A percentile compares a stretch with the other conserved stretches of the same genome.
Evolutionary conservation across 164 flowering plant genomes (phyloP).

Genomic region (Chimonanthus praecox): DNA sequence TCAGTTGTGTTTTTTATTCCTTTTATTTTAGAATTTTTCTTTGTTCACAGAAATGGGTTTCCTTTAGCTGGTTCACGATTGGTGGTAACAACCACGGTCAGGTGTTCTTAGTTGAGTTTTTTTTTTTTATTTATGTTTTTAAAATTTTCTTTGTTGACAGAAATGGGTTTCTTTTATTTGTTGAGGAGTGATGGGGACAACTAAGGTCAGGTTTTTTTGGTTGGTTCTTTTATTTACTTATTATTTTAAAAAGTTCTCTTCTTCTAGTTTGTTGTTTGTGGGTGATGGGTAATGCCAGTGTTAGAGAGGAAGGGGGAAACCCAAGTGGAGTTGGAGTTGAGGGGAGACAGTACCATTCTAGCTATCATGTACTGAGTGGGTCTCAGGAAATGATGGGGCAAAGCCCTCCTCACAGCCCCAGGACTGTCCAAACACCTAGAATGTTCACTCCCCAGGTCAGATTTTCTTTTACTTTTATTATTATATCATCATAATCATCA

Average conservation of each 20-base stretch:
- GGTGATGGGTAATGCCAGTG: constrained; percentile 81
- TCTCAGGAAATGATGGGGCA: constrained; percentile 52
- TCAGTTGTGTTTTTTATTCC: background rate
- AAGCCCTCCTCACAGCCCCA: constrained; percentile 72
- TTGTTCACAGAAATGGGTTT: constrained; percentile 3
- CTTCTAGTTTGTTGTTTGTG: background rate
- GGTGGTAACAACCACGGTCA: background rate
- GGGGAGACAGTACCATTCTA: constrained; percentile 16
- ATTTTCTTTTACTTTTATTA: background rate
- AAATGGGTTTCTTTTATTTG: background rate
- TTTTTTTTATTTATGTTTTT: background rate
- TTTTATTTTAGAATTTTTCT: constrained; percentile 9
- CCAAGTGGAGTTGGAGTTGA: constrained; percentile 28
- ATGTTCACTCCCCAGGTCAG: constrained; percentile 82
- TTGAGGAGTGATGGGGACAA: background rate
- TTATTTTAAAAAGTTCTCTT: background rate
- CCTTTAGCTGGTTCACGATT: background rate
- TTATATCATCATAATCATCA: background rate
- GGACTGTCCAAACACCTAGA: constrained; percentile 56
- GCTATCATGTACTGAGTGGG: constrained; percentile 24
- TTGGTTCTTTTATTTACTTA: background rate
- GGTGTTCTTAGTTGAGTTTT: background rate
- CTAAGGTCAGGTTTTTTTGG: background rate
- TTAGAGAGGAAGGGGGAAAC: constrained; percentile 49
- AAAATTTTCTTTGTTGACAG: background rate